These are phyloP conservation scores for Tricholoma sp. DNA, from an alignment of 768 basidiomycete species.

Conservation along the genomic window DNA sequence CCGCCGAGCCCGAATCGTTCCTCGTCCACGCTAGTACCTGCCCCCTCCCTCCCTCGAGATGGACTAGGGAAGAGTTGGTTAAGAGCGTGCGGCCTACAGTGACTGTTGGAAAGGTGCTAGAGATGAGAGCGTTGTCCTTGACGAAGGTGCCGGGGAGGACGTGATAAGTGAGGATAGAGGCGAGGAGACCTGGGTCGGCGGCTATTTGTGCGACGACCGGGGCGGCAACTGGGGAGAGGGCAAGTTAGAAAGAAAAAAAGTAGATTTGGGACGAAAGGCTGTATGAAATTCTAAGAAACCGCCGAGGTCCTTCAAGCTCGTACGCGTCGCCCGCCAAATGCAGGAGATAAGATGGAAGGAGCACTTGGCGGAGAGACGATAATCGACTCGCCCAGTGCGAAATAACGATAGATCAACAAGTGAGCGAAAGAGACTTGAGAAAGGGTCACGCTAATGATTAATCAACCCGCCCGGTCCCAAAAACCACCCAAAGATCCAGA, in stretches of 20 bases:
- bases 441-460: too few species aligned
- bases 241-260: neutral
- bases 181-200: slow-evolving; percentile 5
- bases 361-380: too few species aligned
- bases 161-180: slow-evolving; percentile 16
- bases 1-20: too few species aligned
- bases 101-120: slow-evolving; percentile 46
- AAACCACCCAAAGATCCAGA: too few species aligned
- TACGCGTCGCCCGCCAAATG: too few species aligned
- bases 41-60: slow-evolving; percentile 50
- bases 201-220: neutral
- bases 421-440: too few species aligned
- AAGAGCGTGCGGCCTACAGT: slow-evolving; percentile 66
- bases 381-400: too few species aligned
- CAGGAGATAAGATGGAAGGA: too few species aligned
- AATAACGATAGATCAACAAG: too few species aligned
- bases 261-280: too few species aligned
- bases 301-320: too few species aligned
- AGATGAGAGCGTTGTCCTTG: slow-evolving; percentile 20
- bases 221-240: slow-evolving; percentile 10
- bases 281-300: too few species aligned
- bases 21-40: slow-evolving; percentile 53
- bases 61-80: slow-evolving; percentile 39
- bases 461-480: neutral
- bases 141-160: slow-evolving; percentile 17